Evolutionary conservation across 2,329 filamentous ascomycete genomes (phyloP), one percentile per base, ranked within the genome.

Genomic region (Oidium heveae): DNA sequence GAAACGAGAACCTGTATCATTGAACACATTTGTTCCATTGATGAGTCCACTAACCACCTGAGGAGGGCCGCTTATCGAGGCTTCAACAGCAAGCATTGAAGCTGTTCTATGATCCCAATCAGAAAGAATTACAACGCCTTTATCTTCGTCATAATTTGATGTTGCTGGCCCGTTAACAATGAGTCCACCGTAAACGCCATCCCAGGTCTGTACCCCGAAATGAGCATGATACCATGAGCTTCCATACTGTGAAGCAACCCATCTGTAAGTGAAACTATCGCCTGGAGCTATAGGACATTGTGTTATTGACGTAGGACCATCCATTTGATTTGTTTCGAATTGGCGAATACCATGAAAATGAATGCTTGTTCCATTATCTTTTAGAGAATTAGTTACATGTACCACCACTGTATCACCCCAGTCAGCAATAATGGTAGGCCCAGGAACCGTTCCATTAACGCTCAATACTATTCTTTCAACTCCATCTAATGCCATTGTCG

Each of bases 291-390:
- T 58, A 0, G 59, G 56, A 44, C 59, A 61, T 54, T 61, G 58
- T 1, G 73, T 74, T 5, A 75, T 69, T 16, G 68, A 69, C 1
- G 66, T 67, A 2, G 74, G 71, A 0, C 79, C 79, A 63, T 82
- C 79, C 72, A 79, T 77, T 33, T 71, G 65, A 5, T 66, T 68
- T 1, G 72, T 76, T 37, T 68, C 68, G 60, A 71, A 67, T 64
- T 77, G 73, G 63, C 68, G 72, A 58, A 80, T 65, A 22, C 79
- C 79, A 62, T 82, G 79, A 63, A 74, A 82, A 63, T 70, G 72
- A 1, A 74, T 56, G 49, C 71, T 70, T 6, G 73, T 75, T 7
- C 56, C 56, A 46, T 57, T 57, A n/a, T 57, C 53, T 15, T 20
- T 33, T 12, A 55, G 28, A 9, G 22, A 41, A 43, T 55, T 55